Percentiles rank a stretch among this genome's conserved stretches.
Conservation (phyloP, 106 monocot genomes). For the Acanthochlamys bracteata region DNA sequence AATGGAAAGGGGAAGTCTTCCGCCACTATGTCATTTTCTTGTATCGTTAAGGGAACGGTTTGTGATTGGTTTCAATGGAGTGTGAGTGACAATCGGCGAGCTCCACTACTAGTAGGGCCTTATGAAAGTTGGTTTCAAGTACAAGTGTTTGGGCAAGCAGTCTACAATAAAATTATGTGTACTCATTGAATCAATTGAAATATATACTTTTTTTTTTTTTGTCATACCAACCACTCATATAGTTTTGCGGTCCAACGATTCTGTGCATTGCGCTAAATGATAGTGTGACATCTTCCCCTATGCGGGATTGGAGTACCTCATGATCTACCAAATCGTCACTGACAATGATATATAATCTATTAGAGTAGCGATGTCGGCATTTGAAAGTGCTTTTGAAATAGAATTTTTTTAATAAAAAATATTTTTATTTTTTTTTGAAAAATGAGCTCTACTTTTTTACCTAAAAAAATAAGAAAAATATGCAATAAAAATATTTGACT, state of each 20-base stretch:
- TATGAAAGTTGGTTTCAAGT: neutral
- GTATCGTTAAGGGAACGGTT: neutral
- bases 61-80: neutral
- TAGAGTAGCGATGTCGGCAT: too few species aligned
- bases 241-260: neutral
- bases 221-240: neutral
- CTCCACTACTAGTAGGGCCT: neutral
- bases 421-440: too few species aligned
- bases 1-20: neutral
- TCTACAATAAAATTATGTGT: neutral
- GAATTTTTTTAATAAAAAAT: too few species aligned
- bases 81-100: neutral
- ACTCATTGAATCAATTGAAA: neutral
- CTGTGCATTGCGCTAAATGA: neutral
- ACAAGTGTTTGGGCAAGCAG: neutral
- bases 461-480: too few species aligned
- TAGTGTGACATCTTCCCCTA: neutral
- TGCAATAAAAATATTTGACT: too few species aligned
- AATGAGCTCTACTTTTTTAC: too few species aligned
- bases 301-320: neutral
- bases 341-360: too few species aligned
- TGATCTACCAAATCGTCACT: too few species aligned
- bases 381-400: too few species aligned
- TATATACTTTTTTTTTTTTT: neutral
- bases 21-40: neutral